phyloP scores from a whole-genome alignment of 1,284 basidiomycete species.

The Vanrija sp. region DNA sequence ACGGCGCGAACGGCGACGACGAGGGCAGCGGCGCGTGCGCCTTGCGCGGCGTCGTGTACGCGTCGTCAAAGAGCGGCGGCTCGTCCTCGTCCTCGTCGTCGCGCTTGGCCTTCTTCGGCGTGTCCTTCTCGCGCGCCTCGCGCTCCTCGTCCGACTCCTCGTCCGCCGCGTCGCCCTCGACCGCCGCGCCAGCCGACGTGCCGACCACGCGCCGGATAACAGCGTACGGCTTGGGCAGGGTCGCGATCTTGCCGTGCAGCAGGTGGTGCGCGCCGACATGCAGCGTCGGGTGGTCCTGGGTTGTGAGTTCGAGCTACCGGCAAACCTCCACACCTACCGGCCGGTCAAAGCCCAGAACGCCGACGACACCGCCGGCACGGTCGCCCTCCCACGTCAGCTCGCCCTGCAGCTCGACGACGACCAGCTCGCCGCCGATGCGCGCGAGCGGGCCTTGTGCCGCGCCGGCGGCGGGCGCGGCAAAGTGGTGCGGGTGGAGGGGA shows the following conservation, averaged over 20 bases:
- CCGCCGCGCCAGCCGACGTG: neutral
- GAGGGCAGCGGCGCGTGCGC: conserved; percentile 9
- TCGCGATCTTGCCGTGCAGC: conserved; percentile 78
- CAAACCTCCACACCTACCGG: conserved; percentile 31
- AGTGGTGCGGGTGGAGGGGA: conserved; percentile 38
- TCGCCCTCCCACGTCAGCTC: conserved; percentile 56
- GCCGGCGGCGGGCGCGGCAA: conserved; percentile 13
- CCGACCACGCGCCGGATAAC: conserved; percentile 50
- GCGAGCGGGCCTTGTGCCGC: conserved; percentile 32
- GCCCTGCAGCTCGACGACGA: conserved; percentile 47
- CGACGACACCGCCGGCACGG: conserved; percentile 37
- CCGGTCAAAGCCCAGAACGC: conserved; percentile 44
- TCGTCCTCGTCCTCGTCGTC: conserved; percentile 31
- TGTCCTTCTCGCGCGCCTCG: conserved; percentile 18
- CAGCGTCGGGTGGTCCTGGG: conserved; percentile 70
- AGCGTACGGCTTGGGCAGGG: conserved; percentile 70
- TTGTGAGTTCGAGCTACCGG: neutral
- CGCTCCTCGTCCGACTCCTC: conserved; percentile 20
- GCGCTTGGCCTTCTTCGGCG: conserved; percentile 2
- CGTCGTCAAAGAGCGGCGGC: conserved; percentile 26
- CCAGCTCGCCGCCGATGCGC: conserved; percentile 42
- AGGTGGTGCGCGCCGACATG: conserved; percentile 75
- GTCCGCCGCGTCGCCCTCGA: conserved; percentile 20
- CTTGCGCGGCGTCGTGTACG: conserved; percentile 6
- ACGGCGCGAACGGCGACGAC: too few relatives aligned